Evolutionary conservation across 208 protist species (phyloP), one percentile per base, ranked within the genome.

Genomic region (Leishmania arabica): DNA sequence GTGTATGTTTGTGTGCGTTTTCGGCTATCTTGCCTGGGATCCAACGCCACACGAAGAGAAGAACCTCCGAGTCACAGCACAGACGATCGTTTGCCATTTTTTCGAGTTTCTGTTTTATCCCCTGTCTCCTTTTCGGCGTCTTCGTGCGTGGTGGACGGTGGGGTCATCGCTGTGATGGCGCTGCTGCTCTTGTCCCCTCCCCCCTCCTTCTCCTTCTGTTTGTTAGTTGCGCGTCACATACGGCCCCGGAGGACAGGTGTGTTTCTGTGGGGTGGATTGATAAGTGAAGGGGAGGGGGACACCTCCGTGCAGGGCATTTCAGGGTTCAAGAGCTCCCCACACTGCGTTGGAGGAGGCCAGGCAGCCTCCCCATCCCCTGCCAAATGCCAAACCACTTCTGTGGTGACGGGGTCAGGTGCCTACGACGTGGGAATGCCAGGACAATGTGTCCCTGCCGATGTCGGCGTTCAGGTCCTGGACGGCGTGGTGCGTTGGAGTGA

Each of bases 1-100:
- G 68, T 75, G 37, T 82, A n/a, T 80, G 34, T 80, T 11, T 84
- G 27, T 62, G n/a, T 37, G 8, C 11, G n/a, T 66, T 31, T 66
- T 5, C n/a, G n/a, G 60, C 13, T 66, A n/a, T 17, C 24, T 7
- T 37, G 8, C 11, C 15, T 13, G 60, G 24, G n/a, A 31, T 66
- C n/a, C 31, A 6, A n/a, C 60, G 60, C 24, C n/a, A 8, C 11
- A 37, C 60, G 13, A 8, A 62, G 60, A 37, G n/a, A 17, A 13
- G 60, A 15, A 19, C 60, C 8, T 1, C 24, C 56, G 27, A 24
- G 60, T 19, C 24, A 3, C 24, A 17, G 31, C 13, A 37, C 60
- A 37, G 60, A 37, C 71, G 17, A 62, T 51, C 71, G 15, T 42
- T 60, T n/a, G n/a, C 27, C 71, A 27, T 40, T 60, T 76, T 45